phyloP scores from a whole-genome alignment of 495 filamentous ascomycete genomes.

The Tuber brumale region DNA sequence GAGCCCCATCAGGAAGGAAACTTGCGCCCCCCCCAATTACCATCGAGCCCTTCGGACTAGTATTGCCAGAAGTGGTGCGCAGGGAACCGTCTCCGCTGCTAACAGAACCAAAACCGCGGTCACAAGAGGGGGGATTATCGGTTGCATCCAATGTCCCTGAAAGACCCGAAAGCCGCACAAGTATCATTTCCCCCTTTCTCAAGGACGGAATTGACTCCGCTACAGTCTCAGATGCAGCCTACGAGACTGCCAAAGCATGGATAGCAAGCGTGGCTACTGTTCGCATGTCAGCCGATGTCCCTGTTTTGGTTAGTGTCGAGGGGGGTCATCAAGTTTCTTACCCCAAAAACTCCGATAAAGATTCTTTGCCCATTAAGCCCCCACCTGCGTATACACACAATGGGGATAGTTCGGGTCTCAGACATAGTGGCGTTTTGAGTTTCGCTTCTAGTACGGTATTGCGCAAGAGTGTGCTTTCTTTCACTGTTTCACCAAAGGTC shows the following conservation, averaged over 20 bases:
- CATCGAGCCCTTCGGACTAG: slow-evolving; percentile 10
- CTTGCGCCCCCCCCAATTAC: slow-evolving; percentile 22
- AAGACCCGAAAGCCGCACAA: slow-evolving; percentile 18
- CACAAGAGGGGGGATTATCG: neutral
- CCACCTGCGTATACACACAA: slow-evolving; percentile 8
- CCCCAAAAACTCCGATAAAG: slow-evolving; percentile 6
- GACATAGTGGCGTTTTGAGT: slow-evolving; percentile 4
- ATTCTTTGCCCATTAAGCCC: slow-evolving; percentile 8
- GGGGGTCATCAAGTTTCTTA: neutral
- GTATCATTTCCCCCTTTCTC: neutral
- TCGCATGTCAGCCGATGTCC: neutral
- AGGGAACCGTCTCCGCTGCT: neutral
- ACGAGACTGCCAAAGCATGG: slow-evolving; percentile 35
- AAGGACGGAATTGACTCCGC: neutral
- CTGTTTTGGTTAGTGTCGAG: slow-evolving; percentile 10
- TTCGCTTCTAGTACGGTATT: slow-evolving; percentile 7
- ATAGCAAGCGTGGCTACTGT: slow-evolving; percentile 27
- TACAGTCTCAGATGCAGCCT: slow-evolving; percentile 5
- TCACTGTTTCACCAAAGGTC: slow-evolving; percentile 16
- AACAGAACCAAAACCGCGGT: neutral
- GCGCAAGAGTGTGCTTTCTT: slow-evolving; percentile 24
- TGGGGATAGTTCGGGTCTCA: neutral
- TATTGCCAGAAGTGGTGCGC: slow-evolving; percentile 19
- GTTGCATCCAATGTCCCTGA: slow-evolving; percentile 5
- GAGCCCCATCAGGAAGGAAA: slow-evolving; percentile 14